Base-by-base conservation (phyloP, 441 rosid species). In the Bocquillonia castaneifolia region DNA sequence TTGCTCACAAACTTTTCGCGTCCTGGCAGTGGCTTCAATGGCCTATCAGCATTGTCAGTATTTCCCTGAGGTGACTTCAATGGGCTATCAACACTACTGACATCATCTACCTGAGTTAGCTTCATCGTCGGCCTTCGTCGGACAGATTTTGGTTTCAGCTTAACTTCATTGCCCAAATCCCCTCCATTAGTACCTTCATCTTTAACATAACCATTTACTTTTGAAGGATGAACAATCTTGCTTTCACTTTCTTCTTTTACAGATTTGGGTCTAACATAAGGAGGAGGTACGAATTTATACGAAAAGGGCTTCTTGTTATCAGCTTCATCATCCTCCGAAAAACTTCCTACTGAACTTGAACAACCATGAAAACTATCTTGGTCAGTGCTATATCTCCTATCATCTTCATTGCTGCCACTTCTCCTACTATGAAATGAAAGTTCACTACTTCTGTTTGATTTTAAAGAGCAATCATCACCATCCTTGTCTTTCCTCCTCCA, bases 111-210 rank as follows among this genome's bases (percentile, higher is more conserved):
- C 1, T 31, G 52, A 1, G 80, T 74, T 6, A 64, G 78, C 44
- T 78, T 83, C 54, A 72, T n/a, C n/a, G n/a, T 74, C 44, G 68
- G 68, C 70, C 81, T 75, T 48, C 80, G 79, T 72, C 90, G 77
- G 68, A 84, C 84, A 59, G 93, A 87, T 78, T 79, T 82, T 40
- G 89, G 90, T 72, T 76, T 82, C 37, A 87, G 80, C 70, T 75
- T 82, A 10, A 75, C 66, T 68, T 67, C 82, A 20, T 17, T 55
- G 0, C 23, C 32, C 3, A 79, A 60, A 23, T 74, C 83, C 39
- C 69, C 67, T 20, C 13, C 39, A 36, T 10, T 23, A 20, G 32
- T 56, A 45, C 42, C 69, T 67, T 23, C 53, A 59, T 55, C 61
- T 13, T 9, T 63, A 60, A 75, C 53, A 31, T 60, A 51, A 17